phyloP scores from a whole-genome alignment of 306 rosid genomes.

The Quercus alba region DNA sequence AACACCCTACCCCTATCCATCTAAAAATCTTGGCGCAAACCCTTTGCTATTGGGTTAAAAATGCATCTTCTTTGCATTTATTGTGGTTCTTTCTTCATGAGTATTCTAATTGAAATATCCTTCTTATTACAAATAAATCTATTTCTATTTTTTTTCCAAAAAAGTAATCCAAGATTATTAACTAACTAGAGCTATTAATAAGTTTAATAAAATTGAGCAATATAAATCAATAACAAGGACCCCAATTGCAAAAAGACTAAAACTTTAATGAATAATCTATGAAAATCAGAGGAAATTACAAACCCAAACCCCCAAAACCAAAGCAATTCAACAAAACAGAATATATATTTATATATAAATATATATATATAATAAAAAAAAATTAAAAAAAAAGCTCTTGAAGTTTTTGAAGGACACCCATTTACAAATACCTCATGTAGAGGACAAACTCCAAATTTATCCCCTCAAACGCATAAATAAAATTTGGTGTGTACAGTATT shows the following conservation, averaged over 20 bases:
- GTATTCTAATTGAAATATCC: not conserved
- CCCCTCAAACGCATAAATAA: too few species aligned
- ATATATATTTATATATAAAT: too few species aligned
- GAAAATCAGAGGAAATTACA: too few species aligned
- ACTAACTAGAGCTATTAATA: not conserved
- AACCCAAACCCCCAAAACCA: too few species aligned
- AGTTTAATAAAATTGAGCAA: not conserved
- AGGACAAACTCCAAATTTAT: not conserved
- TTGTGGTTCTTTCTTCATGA: not conserved
- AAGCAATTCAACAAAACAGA: too few species aligned
- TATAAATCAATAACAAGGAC: not conserved
- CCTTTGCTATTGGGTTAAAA: not conserved
- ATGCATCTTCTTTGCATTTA: not conserved
- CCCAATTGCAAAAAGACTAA: too few species aligned
- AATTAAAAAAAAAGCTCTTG: not conserved
- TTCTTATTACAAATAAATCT: not conserved
- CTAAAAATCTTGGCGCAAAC: not conserved
- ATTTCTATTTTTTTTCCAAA: too few species aligned
- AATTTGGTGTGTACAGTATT: accelerated
- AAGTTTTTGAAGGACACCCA: not conserved
- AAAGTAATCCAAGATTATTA: not conserved
- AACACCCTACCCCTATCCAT: too few species aligned
- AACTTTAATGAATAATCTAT: too few species aligned
- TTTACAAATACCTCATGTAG: not conserved
- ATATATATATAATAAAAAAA: too few species aligned